These are phyloP conservation scores for Cryptococcus depauperatus DNA, from an alignment of 1,284 basidiomycete species.

Conservation along the genomic window DNA sequence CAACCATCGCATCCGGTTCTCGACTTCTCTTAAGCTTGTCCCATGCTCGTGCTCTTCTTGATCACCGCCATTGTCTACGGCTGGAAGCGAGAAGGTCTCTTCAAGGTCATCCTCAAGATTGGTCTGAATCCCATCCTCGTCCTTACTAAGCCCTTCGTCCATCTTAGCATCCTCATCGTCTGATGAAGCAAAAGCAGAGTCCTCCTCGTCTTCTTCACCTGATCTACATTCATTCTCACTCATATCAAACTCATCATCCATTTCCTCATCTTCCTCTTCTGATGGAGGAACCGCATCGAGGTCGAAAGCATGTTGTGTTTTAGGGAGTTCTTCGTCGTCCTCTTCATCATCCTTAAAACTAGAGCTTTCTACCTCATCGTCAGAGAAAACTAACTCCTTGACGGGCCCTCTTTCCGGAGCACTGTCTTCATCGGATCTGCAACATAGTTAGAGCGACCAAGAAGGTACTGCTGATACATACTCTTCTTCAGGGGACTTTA, in stretches of 20 bases:
- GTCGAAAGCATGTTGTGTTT: slow-evolving; percentile 43
- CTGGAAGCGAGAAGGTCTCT: slow-evolving; percentile 68
- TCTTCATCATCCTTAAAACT: slow-evolving; percentile 28
- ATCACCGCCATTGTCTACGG: slow-evolving; percentile 67
- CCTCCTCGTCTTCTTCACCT: slow-evolving; percentile 47
- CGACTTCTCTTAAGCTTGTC: slow-evolving; percentile 71
- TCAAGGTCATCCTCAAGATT: slow-evolving; percentile 53
- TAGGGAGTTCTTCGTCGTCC: slow-evolving; percentile 36
- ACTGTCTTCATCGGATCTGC: slow-evolving; percentile 46
- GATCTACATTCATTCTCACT: slow-evolving; percentile 30
- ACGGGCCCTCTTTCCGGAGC: slow-evolving; percentile 39
- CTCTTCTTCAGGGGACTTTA: slow-evolving; percentile 30
- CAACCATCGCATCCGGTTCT: slow-evolving; percentile 80
- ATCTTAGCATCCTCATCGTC: slow-evolving; percentile 48
- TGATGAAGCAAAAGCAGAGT: slow-evolving; percentile 42
- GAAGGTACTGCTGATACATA: not conserved
- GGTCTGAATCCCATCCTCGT: slow-evolving; percentile 45
- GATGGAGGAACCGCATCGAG: slow-evolving; percentile 41
- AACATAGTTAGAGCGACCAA: not conserved
- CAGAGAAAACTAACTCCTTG: slow-evolving; percentile 57
- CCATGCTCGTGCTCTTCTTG: slow-evolving; percentile 66
- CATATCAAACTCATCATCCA: slow-evolving; percentile 30
- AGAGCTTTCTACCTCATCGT: slow-evolving; percentile 55
- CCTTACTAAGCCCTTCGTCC: slow-evolving; percentile 27
- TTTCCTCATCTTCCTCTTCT: slow-evolving; percentile 23